Percentiles rank a stretch among this genome's conserved stretches.
These are phyloP conservation scores for Hysterium pulicare DNA, from an alignment of 2,329 filamentous ascomycete species.

Conservation along the genomic window DNA sequence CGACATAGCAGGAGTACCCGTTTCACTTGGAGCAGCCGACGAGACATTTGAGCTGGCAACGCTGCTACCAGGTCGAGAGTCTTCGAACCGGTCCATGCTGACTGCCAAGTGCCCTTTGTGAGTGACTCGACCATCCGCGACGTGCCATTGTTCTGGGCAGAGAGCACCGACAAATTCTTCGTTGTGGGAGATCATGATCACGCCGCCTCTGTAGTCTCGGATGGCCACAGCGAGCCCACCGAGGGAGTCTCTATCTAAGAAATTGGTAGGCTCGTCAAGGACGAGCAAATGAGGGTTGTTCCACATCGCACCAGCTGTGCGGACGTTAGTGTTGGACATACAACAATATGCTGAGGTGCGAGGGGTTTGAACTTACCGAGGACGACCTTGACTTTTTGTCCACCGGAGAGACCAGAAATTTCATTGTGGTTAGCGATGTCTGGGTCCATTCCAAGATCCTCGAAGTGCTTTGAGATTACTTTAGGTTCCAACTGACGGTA, in stretches of 20 bases:
- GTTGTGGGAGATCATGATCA: constrained; percentile 99
- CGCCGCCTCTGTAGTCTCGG: constrained; percentile 95
- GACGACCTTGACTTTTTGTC: constrained; percentile 99
- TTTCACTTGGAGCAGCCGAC: constrained; percentile 39
- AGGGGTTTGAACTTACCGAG: constrained; percentile 56
- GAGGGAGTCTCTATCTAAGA: constrained; percentile 95
- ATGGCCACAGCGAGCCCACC: constrained; percentile 97
- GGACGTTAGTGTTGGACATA: too few relatives aligned
- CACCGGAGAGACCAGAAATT: constrained; percentile 91
- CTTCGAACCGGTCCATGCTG: constrained; percentile 80
- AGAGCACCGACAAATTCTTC: constrained; percentile 97
- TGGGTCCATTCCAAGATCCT: constrained; percentile 91
- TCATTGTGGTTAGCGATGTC: constrained; percentile 99
- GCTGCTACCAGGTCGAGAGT: constrained; percentile 64
- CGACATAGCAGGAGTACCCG: constrained; percentile 67
- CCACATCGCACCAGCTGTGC: constrained; percentile 93
- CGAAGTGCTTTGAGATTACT: constrained; percentile 96
- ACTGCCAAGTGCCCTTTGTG: constrained; percentile 76
- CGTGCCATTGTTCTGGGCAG: constrained; percentile 94
- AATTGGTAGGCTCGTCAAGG: constrained; percentile 98
- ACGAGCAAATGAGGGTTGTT: constrained; percentile 98
- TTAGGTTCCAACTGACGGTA: constrained; percentile 92
- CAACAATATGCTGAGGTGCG: too few relatives aligned
- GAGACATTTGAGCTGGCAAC: constrained; percentile 46
- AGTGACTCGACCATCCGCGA: constrained; percentile 81